Percentiles rank a stretch among this genome's conserved stretches.
Evolutionary conservation across 2,329 filamentous ascomycete species (phyloP).

Genomic region (Helminthosporium solani): DNA sequence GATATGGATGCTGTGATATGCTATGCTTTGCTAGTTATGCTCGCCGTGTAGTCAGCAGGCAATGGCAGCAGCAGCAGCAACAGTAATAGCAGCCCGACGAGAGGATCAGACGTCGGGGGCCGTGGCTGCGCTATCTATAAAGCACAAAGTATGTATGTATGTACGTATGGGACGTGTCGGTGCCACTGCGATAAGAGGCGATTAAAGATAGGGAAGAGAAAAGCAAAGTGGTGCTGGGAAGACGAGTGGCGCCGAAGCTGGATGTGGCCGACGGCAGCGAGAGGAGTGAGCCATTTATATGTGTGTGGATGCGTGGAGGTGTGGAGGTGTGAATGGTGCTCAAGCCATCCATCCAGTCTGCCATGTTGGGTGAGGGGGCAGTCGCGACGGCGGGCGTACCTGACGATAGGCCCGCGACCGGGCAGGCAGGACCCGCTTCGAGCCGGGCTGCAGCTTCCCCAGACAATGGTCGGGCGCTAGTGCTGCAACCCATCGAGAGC

Average conservation of each 20-base stretch:
- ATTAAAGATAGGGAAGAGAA: conserved; percentile 10
- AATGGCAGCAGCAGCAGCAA: conserved; percentile 1
- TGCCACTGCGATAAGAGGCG: conserved; percentile 13
- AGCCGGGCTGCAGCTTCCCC: conserved; percentile 17
- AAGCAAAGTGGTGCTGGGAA: neutral
- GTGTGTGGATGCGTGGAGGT: neutral
- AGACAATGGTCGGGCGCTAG: conserved; percentile 12
- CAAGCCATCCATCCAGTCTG: no score
- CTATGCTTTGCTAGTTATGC: neutral
- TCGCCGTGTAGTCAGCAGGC: neutral
- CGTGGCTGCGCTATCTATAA: no score
- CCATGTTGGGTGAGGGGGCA: neutral
- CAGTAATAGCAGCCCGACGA: no score
- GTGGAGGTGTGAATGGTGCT: no score
- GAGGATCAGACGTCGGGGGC: no score
- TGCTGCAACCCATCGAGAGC: conserved; percentile 21
- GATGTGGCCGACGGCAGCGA: neutral
- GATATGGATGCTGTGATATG: no score
- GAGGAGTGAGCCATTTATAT: neutral
- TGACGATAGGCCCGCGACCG: neutral
- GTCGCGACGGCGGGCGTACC: conserved; percentile 1
- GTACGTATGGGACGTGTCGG: neutral
- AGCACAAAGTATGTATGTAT: no score
- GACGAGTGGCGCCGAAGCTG: neutral
- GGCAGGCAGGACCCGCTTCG: conserved; percentile 4